phyloP scores from a whole-genome alignment of 768 basidiomycete species.

The Calocybe indica region DNA sequence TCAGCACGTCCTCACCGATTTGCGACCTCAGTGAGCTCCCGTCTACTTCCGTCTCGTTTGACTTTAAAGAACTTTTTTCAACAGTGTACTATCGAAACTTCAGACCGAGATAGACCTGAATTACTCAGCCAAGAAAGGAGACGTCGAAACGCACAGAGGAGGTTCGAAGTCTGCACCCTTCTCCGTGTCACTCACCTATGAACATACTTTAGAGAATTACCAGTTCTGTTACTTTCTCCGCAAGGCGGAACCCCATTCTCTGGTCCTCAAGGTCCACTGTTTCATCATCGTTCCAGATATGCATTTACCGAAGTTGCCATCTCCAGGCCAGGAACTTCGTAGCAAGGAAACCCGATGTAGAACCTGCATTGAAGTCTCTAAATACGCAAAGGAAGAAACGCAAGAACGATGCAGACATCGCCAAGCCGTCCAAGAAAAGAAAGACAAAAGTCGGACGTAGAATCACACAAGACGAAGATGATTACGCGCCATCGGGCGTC shows the following conservation, averaged over 20 bases:
- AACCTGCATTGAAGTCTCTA: not conserved
- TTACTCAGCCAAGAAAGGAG: constrained; percentile 39
- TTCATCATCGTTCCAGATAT: not conserved
- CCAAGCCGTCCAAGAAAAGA: no score
- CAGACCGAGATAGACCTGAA: constrained; percentile 48
- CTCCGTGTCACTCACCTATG: constrained; percentile 1
- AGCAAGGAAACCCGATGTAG: constrained; percentile 20
- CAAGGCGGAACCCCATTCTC: constrained; percentile 74
- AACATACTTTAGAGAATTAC: constrained; percentile 57
- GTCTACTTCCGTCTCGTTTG: constrained; percentile 9
- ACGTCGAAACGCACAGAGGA: constrained; percentile 84
- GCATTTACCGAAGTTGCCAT: not conserved
- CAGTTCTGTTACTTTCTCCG: constrained; percentile 91
- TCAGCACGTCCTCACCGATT: constrained; percentile 74
- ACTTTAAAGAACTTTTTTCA: not conserved
- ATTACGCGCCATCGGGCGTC: no score
- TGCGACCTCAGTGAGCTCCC: constrained; percentile 56
- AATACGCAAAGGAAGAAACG: no score
- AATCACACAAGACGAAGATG: no score
- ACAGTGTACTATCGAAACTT: constrained; percentile 65
- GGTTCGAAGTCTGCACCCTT: constrained; percentile 39
- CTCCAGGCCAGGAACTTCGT: constrained; percentile 34
- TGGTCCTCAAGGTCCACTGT: constrained; percentile 68
- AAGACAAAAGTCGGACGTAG: no score
- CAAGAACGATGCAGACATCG: no score